A percentile compares a stretch with the other conserved stretches of the same genome.
Conservation (phyloP, 2,329 filamentous ascomycete species). For the Conoideocrella luteorostrata region DNA sequence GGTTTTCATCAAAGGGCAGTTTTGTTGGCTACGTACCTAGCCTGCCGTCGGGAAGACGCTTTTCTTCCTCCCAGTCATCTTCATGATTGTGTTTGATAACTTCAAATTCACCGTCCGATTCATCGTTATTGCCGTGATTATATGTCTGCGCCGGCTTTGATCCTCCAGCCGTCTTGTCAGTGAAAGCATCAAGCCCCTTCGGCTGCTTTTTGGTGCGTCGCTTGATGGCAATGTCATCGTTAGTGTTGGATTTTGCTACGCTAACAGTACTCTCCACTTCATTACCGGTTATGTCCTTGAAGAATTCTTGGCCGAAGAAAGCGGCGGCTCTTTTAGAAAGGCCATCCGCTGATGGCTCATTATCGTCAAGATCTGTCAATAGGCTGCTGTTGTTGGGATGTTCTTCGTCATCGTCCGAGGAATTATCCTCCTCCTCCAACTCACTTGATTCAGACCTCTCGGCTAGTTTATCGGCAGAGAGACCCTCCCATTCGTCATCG, state of each 20-base stretch:
- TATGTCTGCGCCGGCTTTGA: slow-evolving; percentile 7
- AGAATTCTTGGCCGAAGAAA: slow-evolving; percentile 95
- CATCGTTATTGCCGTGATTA: slow-evolving; percentile 19
- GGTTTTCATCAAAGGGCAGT: neutral
- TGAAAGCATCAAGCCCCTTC: neutral
- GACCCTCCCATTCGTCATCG: slow-evolving; percentile 88
- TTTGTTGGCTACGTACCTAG: slow-evolving; percentile 37
- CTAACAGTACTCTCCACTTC: slow-evolving; percentile 59
- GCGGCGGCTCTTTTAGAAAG: slow-evolving; percentile 79
- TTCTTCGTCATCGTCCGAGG: slow-evolving; percentile 28
- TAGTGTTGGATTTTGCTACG: slow-evolving; percentile 32
- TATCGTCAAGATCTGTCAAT: slow-evolving; percentile 32
- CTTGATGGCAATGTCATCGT: slow-evolving; percentile 22
- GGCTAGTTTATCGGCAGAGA: slow-evolving; percentile 59
- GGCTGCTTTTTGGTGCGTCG: neutral
- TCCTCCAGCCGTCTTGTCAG: slow-evolving; percentile 15
- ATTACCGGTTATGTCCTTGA: slow-evolving; percentile 50
- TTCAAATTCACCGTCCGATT: slow-evolving; percentile 51
- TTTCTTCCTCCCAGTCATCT: slow-evolving; percentile 60
- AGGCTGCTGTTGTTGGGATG: slow-evolving; percentile 21
- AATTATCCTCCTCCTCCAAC: slow-evolving; percentile 49
- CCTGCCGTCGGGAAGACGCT: slow-evolving; percentile 56
- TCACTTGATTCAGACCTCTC: slow-evolving; percentile 48
- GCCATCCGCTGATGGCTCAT: slow-evolving; percentile 36
- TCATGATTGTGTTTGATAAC: slow-evolving; percentile 50